Evolutionary conservation across 176 grass and related monocot genomes (phyloP).

Genomic region (Oryza nivara): DNA sequence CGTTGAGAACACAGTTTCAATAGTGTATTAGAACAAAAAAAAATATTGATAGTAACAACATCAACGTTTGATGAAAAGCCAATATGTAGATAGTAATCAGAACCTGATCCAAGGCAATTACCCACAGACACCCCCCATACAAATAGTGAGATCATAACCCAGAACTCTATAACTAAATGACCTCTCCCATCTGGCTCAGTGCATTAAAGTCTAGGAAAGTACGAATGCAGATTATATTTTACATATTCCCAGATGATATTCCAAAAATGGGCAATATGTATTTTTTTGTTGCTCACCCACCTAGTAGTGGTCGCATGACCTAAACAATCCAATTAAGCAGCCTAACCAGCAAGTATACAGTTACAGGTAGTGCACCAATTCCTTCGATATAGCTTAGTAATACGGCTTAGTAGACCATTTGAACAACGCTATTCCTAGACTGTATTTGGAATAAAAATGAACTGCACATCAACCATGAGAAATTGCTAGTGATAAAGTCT

Average conservation of each 20-base stretch:
- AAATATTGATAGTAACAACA: background rate
- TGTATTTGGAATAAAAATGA: background rate
- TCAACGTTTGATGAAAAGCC: background rate
- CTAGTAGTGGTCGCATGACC: too few species aligned
- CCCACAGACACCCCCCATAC: background rate
- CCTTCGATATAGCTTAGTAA: background rate
- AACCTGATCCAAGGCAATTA: background rate
- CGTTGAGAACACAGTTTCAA: conserved; percentile 4
- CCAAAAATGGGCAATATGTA: too few species aligned
- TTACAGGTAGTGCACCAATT: background rate
- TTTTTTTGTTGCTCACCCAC: too few species aligned
- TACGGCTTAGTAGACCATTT: background rate
- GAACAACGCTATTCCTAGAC: background rate
- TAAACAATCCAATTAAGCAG: too few species aligned
- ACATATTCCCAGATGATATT: too few species aligned
- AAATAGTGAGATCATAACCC: background rate
- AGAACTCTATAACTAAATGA: background rate
- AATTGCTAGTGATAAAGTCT: background rate
- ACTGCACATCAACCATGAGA: background rate
- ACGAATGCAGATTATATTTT: background rate
- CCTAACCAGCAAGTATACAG: background rate
- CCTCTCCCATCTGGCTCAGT: background rate
- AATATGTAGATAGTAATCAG: background rate
- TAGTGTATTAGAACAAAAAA: background rate
- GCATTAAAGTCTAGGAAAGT: background rate